A percentile compares a stretch with the other conserved stretches of the same genome.
These are phyloP conservation scores for Candida manassasensis DNA, from an alignment of 805 yeast species.

Conservation along the genomic window DNA sequence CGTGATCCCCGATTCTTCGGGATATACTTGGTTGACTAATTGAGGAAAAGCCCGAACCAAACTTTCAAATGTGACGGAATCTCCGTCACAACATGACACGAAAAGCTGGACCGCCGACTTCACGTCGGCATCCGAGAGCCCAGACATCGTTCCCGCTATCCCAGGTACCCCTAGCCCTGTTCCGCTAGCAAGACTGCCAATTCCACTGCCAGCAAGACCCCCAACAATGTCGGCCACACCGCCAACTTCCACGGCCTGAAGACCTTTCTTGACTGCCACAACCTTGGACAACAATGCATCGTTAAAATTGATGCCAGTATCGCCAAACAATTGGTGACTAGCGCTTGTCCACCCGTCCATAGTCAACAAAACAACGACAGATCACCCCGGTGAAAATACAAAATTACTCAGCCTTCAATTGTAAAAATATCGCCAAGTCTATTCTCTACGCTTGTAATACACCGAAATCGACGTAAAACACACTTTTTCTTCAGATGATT, in stretches of 20 bases:
- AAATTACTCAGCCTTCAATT: too few species aligned
- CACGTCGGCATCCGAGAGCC: too few species aligned
- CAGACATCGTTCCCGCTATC: too few species aligned
- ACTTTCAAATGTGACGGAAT: slow-evolving; percentile 29
- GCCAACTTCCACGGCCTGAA: slow-evolving; percentile 15
- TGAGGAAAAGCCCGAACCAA: slow-evolving; percentile 18
- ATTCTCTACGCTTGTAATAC: too few species aligned
- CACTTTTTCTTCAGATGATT: too few species aligned
- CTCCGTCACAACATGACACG: slow-evolving; percentile 35
- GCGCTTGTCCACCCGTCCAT: slow-evolving; percentile 23
- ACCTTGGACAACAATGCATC: slow-evolving; percentile 27
- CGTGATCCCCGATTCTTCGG: slow-evolving; percentile 29
- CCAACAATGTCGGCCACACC: background rate
- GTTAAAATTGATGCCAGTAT: slow-evolving; percentile 14
- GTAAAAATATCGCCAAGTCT: too few species aligned
- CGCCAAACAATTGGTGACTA: slow-evolving; percentile 3
- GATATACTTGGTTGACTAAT: slow-evolving; percentile 17
- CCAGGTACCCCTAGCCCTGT: slow-evolving; percentile 1
- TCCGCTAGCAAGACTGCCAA: slow-evolving; percentile 6
- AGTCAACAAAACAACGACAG: too few species aligned
- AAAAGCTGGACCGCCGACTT: slow-evolving; percentile 22
- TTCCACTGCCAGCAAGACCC: slow-evolving; percentile 9
- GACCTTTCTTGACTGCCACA: slow-evolving; percentile 22
- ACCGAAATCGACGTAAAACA: too few species aligned
- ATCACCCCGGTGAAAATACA: too few species aligned